Evolutionary conservation across 208 protist species (phyloP).

Genomic region (Trypanosoma scelopori): DNA sequence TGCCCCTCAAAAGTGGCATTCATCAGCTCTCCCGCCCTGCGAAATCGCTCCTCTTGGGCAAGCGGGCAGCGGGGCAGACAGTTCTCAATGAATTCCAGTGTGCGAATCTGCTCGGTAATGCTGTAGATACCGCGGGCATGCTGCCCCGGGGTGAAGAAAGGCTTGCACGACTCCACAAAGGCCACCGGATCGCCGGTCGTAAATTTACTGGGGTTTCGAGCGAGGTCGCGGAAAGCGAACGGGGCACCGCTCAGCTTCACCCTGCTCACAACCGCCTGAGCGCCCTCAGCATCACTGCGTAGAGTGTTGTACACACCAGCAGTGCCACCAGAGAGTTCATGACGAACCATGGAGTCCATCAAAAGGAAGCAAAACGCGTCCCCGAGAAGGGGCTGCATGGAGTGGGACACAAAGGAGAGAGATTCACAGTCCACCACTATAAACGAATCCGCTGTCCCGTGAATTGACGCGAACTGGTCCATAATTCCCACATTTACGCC

Average conservation of each 20-base stretch:
- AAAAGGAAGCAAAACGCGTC: slow-evolving; percentile 58
- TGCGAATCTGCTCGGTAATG: slow-evolving; percentile 59
- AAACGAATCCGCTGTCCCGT: slow-evolving; percentile 60
- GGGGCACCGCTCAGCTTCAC: slow-evolving; percentile 45
- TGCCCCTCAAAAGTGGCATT: slow-evolving; percentile 57
- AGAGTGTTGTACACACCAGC: slow-evolving; percentile 59
- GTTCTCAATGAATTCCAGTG: slow-evolving; percentile 52
- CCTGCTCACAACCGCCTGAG: slow-evolving; percentile 47
- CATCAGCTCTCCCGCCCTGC: slow-evolving; percentile 53
- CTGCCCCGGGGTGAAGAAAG: slow-evolving; percentile 43
- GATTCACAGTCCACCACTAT: slow-evolving; percentile 79
- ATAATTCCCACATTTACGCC: slow-evolving; percentile 87
- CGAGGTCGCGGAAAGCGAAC: slow-evolving; percentile 58
- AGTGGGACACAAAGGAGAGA: slow-evolving; percentile 48
- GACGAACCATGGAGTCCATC: slow-evolving; percentile 65
- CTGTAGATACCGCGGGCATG: slow-evolving; percentile 56
- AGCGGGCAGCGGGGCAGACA: slow-evolving; percentile 46
- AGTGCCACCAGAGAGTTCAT: slow-evolving; percentile 43
- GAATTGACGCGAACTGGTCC: slow-evolving; percentile 82
- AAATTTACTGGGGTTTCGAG: slow-evolving; percentile 45
- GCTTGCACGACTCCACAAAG: slow-evolving; percentile 56
- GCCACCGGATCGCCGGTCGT: slow-evolving; percentile 46
- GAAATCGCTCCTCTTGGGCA: slow-evolving; percentile 39
- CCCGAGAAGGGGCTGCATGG: slow-evolving; percentile 45
- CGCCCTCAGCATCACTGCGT: slow-evolving; percentile 52